Evolutionary conservation across 768 basidiomycete genomes (phyloP).

Genomic region (Rhizopogon roseolus): DNA sequence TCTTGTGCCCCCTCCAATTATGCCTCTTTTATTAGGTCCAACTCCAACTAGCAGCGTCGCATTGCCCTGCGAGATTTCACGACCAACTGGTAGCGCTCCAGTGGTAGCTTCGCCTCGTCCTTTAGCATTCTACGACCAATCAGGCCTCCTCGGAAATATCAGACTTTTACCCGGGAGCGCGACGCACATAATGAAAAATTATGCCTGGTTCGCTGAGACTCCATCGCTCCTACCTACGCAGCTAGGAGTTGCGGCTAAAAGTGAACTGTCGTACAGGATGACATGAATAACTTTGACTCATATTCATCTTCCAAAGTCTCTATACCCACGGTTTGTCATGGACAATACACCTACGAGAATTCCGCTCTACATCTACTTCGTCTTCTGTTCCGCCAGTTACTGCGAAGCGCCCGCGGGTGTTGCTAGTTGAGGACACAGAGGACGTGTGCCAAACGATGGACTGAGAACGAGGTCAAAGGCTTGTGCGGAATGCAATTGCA

Average conservation of each 20-base stretch:
- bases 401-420: not conserved
- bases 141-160: not conserved
- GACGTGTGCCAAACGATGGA: slow-evolving; percentile 8
- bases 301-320: not conserved
- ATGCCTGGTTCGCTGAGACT: slow-evolving; percentile 38
- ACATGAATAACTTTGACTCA: not conserved
- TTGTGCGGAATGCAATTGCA: slow-evolving; percentile 15
- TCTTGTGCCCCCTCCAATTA: not conserved
- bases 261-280: too few species aligned
- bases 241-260: slow-evolving; percentile 5
- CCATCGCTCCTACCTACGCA: slow-evolving; percentile 28
- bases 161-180: slow-evolving; percentile 9
- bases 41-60: not conserved
- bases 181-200: slow-evolving; percentile 29
- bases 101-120: not conserved
- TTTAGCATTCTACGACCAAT: not conserved
- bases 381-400: not conserved
- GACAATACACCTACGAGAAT: too few species aligned
- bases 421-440: not conserved
- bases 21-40: not conserved
- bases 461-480: slow-evolving; percentile 20
- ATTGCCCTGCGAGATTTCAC: not conserved
- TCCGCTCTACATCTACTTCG: too few species aligned
- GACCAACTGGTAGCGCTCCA: not conserved
- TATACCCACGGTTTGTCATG: not conserved